Base-by-base conservation (phyloP, 768 basidiomycete species). In the Hypholoma sublateritium region DNA sequence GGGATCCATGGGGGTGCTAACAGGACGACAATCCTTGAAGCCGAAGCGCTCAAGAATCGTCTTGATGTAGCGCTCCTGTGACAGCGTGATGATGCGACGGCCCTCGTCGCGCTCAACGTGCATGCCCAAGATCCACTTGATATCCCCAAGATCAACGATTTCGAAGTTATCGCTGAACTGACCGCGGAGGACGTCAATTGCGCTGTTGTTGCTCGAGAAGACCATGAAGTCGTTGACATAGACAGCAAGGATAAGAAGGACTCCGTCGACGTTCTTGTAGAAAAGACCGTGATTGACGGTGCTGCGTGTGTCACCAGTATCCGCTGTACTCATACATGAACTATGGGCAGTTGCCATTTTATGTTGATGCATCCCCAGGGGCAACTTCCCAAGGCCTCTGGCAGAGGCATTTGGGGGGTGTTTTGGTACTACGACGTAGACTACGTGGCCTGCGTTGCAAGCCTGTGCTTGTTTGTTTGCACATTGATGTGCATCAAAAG, bases 121-220 rank as follows among this genome's bases (percentile, higher is more conserved):
- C 35, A 55, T 46, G 4, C 54, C 52, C 5, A 58, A 24, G 34
- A 58, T 53, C 46, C 46, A 53, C 7, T 22, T 25, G 35, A 49
- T 39, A 9, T 51, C 44, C 3, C 57, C 57, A n/a, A 58, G 45
- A 17, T 58, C 57, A 0, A 21, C 37, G 16, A 58, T 49, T 12
- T 58, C 39, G 35, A 39, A 58, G 1, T 17, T 16, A 1, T 41
- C 45, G 4, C 25, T 21, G 37, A 58, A 21, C 4, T 41, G 11
- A 2, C 22, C 12, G 8, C 48, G 48, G 37, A 37, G 16, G 5
- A 14, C 11, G 1, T 45, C 47, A 13, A 32, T 35, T 6, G 16
- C 47, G 16, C 6, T 25, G 28, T n/a, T 6, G 14, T 6, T n/a
- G 4, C 4, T 3, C 14, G 19, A 28, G 3, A 19, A 32, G 12